phyloP scores from a whole-genome alignment of 2,329 filamentous ascomycete genomes.

The Fusarium sp. region DNA sequence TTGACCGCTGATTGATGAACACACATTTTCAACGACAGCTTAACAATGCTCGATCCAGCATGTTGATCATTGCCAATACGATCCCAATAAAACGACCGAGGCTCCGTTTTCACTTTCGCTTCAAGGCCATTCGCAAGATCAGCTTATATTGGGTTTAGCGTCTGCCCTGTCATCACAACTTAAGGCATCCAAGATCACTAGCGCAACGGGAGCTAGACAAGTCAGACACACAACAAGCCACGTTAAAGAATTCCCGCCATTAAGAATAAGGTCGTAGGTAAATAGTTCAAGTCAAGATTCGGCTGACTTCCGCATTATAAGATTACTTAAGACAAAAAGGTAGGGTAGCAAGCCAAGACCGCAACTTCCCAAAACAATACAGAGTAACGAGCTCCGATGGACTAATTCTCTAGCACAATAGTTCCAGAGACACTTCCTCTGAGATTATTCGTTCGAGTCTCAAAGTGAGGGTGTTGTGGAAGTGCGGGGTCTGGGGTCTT shows the following conservation, averaged over 20 bases:
- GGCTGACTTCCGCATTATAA: background rate
- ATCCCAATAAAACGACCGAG: background rate
- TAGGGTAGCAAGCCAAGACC: background rate
- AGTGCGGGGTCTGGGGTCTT: conserved; percentile 24
- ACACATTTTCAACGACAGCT: rapidly evolving
- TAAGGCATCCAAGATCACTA: background rate
- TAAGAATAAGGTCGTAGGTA: background rate
- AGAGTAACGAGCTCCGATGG: conserved; percentile 7
- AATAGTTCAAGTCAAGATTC: background rate
- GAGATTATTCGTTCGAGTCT: background rate
- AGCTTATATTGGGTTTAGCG: background rate
- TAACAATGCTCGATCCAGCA: background rate
- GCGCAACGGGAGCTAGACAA: background rate
- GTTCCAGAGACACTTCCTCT: background rate
- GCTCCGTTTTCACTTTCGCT: background rate
- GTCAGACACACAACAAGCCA: background rate
- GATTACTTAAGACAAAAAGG: background rate
- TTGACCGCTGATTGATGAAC: background rate
- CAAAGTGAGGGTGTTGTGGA: conserved; percentile 19
- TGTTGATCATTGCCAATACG: background rate
- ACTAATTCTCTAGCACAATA: background rate
- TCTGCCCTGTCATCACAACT: background rate
- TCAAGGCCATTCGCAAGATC: background rate
- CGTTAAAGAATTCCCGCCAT: background rate
- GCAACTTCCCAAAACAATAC: conserved; percentile 13